These are phyloP conservation scores for Russula ochroleuca DNA, from an alignment of 768 basidiomycete genomes.

Conservation along the genomic window DNA sequence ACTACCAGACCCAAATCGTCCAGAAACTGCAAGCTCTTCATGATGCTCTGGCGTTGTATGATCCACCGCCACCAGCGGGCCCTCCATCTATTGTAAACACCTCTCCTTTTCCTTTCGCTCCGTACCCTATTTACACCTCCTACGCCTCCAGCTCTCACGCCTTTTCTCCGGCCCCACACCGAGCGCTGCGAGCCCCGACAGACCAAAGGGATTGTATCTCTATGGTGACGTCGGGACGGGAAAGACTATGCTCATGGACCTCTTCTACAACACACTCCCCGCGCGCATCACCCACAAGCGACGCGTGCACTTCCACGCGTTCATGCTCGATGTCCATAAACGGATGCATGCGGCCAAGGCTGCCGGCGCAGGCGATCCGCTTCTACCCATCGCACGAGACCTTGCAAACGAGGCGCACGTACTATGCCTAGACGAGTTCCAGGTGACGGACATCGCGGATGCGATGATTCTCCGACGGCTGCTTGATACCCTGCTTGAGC, in stretches of 20 bases:
- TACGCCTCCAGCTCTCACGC: conserved; percentile 12
- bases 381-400: conserved; percentile 83
- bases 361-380: conserved; percentile 70
- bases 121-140: background rate
- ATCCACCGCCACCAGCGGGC: conserved; percentile 47
- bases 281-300: conserved; percentile 63
- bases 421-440: conserved; percentile 97
- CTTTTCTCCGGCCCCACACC: conserved; percentile 23
- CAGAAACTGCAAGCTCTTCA: conserved; percentile 77
- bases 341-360: conserved; percentile 78
- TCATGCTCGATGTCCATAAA: conserved; percentile 99
- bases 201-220: conserved; percentile 80
- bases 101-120: conserved; percentile 8
- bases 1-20: conserved; percentile 82
- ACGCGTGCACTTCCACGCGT: conserved; percentile 95
- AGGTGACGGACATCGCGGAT: conserved; percentile 96
- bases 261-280: conserved; percentile 85
- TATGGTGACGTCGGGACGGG: conserved; percentile 97
- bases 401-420: conserved; percentile 81
- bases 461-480: conserved; percentile 95
- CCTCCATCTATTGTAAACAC: conserved; percentile 35
- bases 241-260: conserved; percentile 99
- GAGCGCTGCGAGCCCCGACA: conserved; percentile 26
- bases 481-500: conserved; percentile 77
- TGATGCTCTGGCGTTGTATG: conserved; percentile 62